Evolutionary conservation across 148 eudicot species (phyloP), one percentile per base, ranked within the genome.

Genomic region (Arbutus unedo): DNA sequence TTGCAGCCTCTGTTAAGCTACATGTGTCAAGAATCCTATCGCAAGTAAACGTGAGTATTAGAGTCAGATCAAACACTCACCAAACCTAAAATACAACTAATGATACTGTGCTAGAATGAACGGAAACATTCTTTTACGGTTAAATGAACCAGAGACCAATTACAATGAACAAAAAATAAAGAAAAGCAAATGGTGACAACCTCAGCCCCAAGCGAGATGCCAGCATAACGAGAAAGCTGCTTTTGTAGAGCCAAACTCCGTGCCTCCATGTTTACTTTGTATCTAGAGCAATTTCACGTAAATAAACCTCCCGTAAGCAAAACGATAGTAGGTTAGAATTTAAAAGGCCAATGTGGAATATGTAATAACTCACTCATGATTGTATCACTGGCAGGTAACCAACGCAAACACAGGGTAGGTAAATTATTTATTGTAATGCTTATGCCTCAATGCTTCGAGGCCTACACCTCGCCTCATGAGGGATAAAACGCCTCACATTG

Each of bases 181-280:
- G 59, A n/a, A 53, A 45, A 53, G 15, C 21, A 71, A 43, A 70
- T 59, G 51, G 16, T 44, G 14, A 83, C 78, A 85, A 93, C 98
- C 91, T 96, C 98, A 80, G 96, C 94, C 83, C 43, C 67, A 44
- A 94, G 95, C 59, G 94, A 88, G 48, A 94, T 87, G 49, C 85
- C 82, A 66, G 97, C 92, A 90, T 94, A 96, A 78, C 99, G 95
- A 82, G 84, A 85, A 66, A 96, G 92, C 86, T 92, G 92, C 84
- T 90, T 91, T 81, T 93, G 93, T 78, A 96, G 89, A 85, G 79
- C 78, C 86, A 88, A 88, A 89, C 93, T 89, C 54, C 89, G 91
- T 80, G 89, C 84, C 88, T 93, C 93, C 14, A 41, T 72, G 79
- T 89, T 89, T 82, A 83, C 89, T 75, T 89, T 91, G 90, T 92